A percentile compares a stretch with the other conserved stretches of the same genome.
These are phyloP conservation scores for Sugiyamaella neomexicana DNA, from an alignment of 1,139 yeast species.

Conservation along the genomic window DNA sequence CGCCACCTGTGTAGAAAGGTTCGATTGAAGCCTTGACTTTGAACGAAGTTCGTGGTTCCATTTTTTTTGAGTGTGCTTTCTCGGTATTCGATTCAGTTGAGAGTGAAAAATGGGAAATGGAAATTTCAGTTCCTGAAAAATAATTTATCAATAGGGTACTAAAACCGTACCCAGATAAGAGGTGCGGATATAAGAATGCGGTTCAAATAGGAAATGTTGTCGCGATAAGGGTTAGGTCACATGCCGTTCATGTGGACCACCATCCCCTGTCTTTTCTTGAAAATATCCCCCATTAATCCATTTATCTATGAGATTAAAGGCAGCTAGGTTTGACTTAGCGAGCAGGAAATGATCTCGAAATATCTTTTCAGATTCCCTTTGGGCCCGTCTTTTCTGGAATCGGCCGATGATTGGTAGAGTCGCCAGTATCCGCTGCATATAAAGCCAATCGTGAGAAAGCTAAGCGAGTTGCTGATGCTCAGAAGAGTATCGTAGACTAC, in stretches of 20 bases:
- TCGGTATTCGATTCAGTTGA: background rate
- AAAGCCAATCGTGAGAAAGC: slow-evolving; percentile 20
- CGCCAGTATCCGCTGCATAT: slow-evolving; percentile 14
- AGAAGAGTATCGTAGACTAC: slow-evolving; percentile 21
- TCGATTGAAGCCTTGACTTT: slow-evolving; percentile 38
- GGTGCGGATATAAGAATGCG: background rate
- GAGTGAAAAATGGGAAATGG: background rate
- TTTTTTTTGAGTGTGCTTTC: background rate
- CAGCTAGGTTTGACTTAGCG: no score
- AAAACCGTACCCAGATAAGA: slow-evolving; percentile 12
- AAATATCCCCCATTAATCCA: no score
- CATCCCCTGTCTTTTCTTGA: no score
- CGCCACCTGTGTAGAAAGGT: slow-evolving; percentile 87
- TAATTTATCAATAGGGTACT: slow-evolving; percentile 1
- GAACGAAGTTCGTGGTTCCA: slow-evolving; percentile 15
- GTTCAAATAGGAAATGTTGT: background rate
- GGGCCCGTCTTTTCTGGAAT: slow-evolving; percentile 34
- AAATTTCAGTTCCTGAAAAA: slow-evolving; percentile 15
- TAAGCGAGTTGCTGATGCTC: slow-evolving; percentile 21
- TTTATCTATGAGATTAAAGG: no score
- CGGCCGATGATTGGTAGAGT: slow-evolving; percentile 18
- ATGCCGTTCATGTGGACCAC: background rate
- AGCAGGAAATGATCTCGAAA: slow-evolving; percentile 33
- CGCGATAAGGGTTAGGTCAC: slow-evolving; percentile 6
- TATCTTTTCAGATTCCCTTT: slow-evolving; percentile 34